phyloP scores from a whole-genome alignment of 139 green algal species.

The Protoeuglena noctilucae region DNA sequence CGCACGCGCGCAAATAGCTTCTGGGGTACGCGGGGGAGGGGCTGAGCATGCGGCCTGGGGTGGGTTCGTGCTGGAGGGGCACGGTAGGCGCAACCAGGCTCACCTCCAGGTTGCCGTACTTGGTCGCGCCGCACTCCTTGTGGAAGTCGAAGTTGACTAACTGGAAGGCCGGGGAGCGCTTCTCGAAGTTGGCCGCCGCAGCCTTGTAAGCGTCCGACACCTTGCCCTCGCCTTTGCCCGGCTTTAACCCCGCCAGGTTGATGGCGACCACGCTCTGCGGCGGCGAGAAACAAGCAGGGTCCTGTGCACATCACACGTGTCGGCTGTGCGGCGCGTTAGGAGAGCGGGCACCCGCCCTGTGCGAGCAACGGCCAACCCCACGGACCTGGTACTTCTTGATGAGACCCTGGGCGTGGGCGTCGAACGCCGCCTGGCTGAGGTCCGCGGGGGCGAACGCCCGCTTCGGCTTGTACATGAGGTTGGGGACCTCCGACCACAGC shows the following conservation, averaged over 20 bases:
- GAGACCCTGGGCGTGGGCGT: conserved; percentile 23
- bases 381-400: conserved; percentile 26
- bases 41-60: too few relatives aligned
- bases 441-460: neutral
- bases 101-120: conserved; percentile 44
- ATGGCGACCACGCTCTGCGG: conserved; percentile 29
- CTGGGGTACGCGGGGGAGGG: too few relatives aligned
- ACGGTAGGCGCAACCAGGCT: too few relatives aligned
- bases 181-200: conserved; percentile 7
- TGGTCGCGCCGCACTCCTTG: conserved; percentile 57
- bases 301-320: conserved; percentile 15
- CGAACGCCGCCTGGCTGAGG: conserved; percentile 7
- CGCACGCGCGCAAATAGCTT: too few relatives aligned
- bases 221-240: conserved; percentile 49
- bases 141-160: conserved; percentile 78
- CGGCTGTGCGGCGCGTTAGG: too few relatives aligned
- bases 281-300: neutral
- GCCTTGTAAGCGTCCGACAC: conserved; percentile 36
- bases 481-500: conserved; percentile 64
- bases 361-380: neutral
- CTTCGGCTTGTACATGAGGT: conserved; percentile 81
- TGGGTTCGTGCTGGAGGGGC: too few relatives aligned
- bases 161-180: conserved; percentile 13
- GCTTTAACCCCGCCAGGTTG: conserved; percentile 57
- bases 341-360: too few relatives aligned